Percentiles rank a stretch among this genome's conserved stretches.
phyloP scores from a whole-genome alignment of 805 yeast species.

The Saturnispora bothae region DNA sequence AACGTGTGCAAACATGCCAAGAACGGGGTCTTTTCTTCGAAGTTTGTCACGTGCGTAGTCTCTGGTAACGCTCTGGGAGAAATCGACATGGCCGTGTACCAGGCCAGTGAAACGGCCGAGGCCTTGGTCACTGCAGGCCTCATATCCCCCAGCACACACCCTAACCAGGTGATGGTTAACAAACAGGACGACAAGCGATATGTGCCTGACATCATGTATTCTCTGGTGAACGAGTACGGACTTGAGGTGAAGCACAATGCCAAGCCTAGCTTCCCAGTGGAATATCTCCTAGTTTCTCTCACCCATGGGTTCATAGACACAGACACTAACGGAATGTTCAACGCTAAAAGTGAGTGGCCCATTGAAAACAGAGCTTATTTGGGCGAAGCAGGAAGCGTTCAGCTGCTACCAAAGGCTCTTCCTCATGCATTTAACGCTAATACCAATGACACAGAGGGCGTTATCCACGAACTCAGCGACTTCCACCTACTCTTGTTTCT shows the following conservation, averaged over 20 bases:
- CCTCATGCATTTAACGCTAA: constrained; percentile 6
- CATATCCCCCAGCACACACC: constrained; percentile 81
- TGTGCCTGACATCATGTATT: constrained; percentile 90
- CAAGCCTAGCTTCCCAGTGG: constrained; percentile 89
- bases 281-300: constrained; percentile 72
- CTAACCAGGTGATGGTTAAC: constrained; percentile 74
- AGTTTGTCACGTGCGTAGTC: constrained; percentile 86
- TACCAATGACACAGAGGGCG: constrained; percentile 2
- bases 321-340: constrained; percentile 15
- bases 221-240: constrained; percentile 78
- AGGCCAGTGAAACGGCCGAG: constrained; percentile 80
- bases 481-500: constrained; percentile 68
- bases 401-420: constrained; percentile 42
- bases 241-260: constrained; percentile 81
- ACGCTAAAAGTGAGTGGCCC: constrained; percentile 35
- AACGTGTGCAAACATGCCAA: constrained; percentile 55
- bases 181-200: constrained; percentile 64
- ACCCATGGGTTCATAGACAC: constrained; percentile 87
- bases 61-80: constrained; percentile 85
- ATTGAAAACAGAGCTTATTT: constrained; percentile 71
- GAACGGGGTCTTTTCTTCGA: constrained; percentile 60
- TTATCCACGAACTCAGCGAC: constrained; percentile 35
- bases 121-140: constrained; percentile 80
- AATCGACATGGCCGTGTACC: constrained; percentile 85
- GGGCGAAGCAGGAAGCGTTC: constrained; percentile 64